phyloP scores from a whole-genome alignment of 1,284 basidiomycete species.

The Cutaneotrichosporon cavernicola region DNA sequence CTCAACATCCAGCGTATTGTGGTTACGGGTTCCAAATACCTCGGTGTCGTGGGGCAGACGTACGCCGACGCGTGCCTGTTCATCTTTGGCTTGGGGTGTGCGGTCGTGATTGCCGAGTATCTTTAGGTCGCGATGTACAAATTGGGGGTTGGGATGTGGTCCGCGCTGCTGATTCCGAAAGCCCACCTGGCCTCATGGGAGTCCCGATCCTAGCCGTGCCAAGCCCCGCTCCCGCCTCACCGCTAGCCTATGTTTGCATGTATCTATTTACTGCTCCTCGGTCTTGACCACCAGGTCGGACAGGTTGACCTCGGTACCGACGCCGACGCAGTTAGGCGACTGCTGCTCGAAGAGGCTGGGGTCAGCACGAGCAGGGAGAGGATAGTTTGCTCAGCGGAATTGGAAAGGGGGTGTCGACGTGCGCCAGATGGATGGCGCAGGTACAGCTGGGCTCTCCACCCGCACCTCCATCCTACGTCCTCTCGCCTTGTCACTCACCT shows the following conservation, averaged over 20 bases:
- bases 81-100: constrained; percentile 44
- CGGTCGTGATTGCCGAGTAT: constrained; percentile 34
- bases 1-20: constrained; percentile 40
- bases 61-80: constrained; percentile 50
- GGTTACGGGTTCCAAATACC: constrained; percentile 44
- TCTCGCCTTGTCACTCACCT: constrained; percentile 35
- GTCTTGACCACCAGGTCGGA: constrained; percentile 51
- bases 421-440: no score
- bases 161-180: no score
- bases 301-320: constrained; percentile 53
- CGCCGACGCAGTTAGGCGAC: constrained; percentile 48
- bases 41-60: constrained; percentile 42
- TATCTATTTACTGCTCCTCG: constrained; percentile 25
- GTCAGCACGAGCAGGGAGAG: constrained; percentile 4
- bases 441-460: no score
- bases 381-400: neutral
- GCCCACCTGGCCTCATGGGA: no score
- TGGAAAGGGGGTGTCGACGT: neutral
- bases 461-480: no score
- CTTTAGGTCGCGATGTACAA: constrained; percentile 4
- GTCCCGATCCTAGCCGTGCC: no score
- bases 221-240: no score
- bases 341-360: constrained; percentile 52
- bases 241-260: constrained; percentile 13
- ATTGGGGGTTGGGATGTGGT: no score